Evolutionary conservation across 2,329 filamentous ascomycete genomes (phyloP), one percentile per base, ranked within the genome.

Genomic region (Fusarium guadeloupense): DNA sequence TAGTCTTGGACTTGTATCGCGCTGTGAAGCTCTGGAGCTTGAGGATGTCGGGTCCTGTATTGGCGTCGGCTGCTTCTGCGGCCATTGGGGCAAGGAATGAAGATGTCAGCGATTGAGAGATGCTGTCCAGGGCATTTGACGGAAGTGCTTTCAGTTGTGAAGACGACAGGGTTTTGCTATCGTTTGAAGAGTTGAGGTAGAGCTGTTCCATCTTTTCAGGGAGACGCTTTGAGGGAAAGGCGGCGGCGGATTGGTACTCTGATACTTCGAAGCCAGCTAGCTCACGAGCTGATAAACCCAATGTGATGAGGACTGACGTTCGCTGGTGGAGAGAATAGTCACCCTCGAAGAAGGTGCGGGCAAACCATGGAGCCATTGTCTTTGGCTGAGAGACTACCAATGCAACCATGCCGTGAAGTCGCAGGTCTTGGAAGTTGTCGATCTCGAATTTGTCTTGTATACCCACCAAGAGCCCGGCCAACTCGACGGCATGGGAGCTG

Each of bases 1-100:
- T 74, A 1, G 68, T 55, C 47, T 62, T 73, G 31, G 71, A 69
- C 56, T 71, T 81, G 67, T 75, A 75, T 3, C 71, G 75, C 0
- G 90, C 91, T 10, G 89, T 94, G 76, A 98, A 97, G 3, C 89
- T 96, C 23, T 92, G 88, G 19, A 98, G 85, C 77, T 98, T 98
- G 39, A 99, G 85, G 6, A 89, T 85, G 64, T 93, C 87, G 0
- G 95, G 93, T 0, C 94, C 93, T 0, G 89, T 89, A 7, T 87
- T 81, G 19, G 88, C 82, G 71, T 97, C 93, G 34, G 93, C 93
- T 3, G 93, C 92, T 54, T 87, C 81, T 31, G 91, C 88, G 1
- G 94, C 93, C 23, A 98, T 79, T 0, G 95, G 95, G 14, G 88
- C 86, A 17, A 98, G 87, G 69, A 97, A 91, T 1, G 82, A 80